These are phyloP conservation scores for Calonectria honghensis DNA, from an alignment of 2,329 filamentous ascomycete genomes.

Conservation along the genomic window DNA sequence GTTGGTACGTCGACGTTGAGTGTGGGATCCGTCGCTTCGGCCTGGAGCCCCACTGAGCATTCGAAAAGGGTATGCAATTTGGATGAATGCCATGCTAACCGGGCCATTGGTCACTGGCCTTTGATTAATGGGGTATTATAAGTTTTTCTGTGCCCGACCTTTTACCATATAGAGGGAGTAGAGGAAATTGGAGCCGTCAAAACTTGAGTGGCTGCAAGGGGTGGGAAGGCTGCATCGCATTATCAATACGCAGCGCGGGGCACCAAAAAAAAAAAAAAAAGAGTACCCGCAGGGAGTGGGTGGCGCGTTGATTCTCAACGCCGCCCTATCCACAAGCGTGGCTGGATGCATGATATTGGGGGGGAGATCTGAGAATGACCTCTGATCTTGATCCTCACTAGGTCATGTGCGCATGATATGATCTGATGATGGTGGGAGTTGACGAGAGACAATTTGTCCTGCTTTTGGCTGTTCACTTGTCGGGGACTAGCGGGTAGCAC, in stretches of 20 bases:
- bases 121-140: constrained; percentile 7
- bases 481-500: constrained; percentile 8
- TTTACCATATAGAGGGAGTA: not conserved
- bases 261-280: constrained; percentile 17
- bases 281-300: constrained; percentile 25
- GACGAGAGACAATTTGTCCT: not conserved
- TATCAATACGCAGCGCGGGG: constrained; percentile 32
- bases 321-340: not conserved
- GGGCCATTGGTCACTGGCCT: constrained; percentile 5
- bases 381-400: not conserved
- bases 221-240: constrained; percentile 31
- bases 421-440: not conserved
- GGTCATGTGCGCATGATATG: not conserved
- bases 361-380: constrained; percentile 9
- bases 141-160: constrained; percentile 12
- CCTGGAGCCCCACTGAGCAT: not conserved
- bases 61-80: constrained; percentile 41
- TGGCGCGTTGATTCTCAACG: constrained; percentile 1
- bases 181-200: constrained; percentile 23
- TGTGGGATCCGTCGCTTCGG: constrained; percentile 21
- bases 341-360: constrained; percentile 2
- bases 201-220: constrained; percentile 13
- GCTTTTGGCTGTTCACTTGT: not conserved
- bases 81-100: constrained; percentile 30
- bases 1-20: constrained; percentile 26